phyloP scores from a whole-genome alignment of 2,329 filamentous ascomycete species.

The Metarhizium sp. region DNA sequence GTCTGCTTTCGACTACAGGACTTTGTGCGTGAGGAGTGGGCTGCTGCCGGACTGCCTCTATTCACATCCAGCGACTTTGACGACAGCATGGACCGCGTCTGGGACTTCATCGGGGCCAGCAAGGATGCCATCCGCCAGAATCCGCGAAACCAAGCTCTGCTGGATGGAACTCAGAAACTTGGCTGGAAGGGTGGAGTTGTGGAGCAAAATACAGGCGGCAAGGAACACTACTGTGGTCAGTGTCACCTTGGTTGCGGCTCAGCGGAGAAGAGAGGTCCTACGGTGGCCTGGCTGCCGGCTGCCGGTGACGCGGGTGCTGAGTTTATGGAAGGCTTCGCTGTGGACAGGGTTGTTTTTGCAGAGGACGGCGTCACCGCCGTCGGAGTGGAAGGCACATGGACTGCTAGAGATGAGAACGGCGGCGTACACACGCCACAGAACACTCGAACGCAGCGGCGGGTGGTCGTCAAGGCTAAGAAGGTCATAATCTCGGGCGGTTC shows the following conservation, averaged over 20 bases:
- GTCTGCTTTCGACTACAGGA: conserved; percentile 57
- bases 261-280: conserved; percentile 70
- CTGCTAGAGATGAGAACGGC: conserved; percentile 55
- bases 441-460: conserved; percentile 42
- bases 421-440: conserved; percentile 41
- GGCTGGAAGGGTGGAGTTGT: conserved; percentile 62
- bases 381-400: conserved; percentile 70
- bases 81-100: conserved; percentile 69
- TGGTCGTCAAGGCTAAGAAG: conserved; percentile 69
- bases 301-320: conserved; percentile 66
- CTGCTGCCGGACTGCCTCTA: conserved; percentile 56
- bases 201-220: conserved; percentile 70
- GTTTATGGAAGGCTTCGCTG: conserved; percentile 77
- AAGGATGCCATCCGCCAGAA: conserved; percentile 62
- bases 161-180: conserved; percentile 65
- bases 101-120: conserved; percentile 66
- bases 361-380: conserved; percentile 46
- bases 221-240: conserved; percentile 64
- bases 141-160: conserved; percentile 57
- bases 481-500: conserved; percentile 73
- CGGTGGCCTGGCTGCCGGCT: conserved; percentile 68
- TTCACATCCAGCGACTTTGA: conserved; percentile 70
- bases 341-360: conserved; percentile 62
- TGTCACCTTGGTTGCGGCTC: conserved; percentile 54
- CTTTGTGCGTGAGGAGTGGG: conserved; percentile 76